Percentiles rank a stretch among this genome's conserved stretches.
Conservation (phyloP, 1,284 basidiomycete genomes). For the Kalmanozyma brasiliensis region DNA sequence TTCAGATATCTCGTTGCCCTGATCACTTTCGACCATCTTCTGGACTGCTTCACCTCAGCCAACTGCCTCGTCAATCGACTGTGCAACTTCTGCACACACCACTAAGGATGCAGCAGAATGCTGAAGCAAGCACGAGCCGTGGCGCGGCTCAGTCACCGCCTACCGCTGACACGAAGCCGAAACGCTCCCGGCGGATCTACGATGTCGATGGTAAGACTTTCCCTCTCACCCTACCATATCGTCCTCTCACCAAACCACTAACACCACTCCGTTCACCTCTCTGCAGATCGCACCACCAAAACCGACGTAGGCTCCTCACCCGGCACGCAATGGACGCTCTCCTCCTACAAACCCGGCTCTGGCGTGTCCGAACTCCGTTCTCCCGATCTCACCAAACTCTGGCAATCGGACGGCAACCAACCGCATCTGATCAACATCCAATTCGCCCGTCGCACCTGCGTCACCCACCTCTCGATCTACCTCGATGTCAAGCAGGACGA, state of each 20-base stretch:
- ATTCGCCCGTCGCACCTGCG: conserved; percentile 87
- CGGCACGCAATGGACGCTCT: conserved; percentile 91
- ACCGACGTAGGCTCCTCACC: conserved; percentile 57
- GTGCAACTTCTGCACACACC: neutral
- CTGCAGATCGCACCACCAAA: conserved; percentile 57
- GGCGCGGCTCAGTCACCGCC: conserved; percentile 1
- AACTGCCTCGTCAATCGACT: too few relatives aligned
- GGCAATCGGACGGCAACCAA: conserved; percentile 99
- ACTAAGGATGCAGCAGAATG: conserved; percentile 14
- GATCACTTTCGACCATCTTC: too few relatives aligned
- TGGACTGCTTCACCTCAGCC: too few relatives aligned
- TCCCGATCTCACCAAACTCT: conserved; percentile 89
- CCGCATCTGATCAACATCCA: conserved; percentile 95
- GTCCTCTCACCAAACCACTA: neutral
- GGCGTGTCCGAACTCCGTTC: conserved; percentile 91
- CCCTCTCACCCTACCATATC: neutral
- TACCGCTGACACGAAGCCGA: conserved; percentile 8
- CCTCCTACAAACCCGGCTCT: conserved; percentile 94
- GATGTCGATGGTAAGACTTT: conserved; percentile 32
- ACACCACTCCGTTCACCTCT: neutral
- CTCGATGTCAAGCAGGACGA: conserved; percentile 90
- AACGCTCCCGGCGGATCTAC: conserved; percentile 28
- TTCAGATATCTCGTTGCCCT: too few relatives aligned
- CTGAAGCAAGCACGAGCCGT: conserved; percentile 22
- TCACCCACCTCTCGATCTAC: conserved; percentile 87